Evolutionary conservation across 179 eudicot genomes (phyloP).

Genomic region (Amaranthus tricolor): DNA sequence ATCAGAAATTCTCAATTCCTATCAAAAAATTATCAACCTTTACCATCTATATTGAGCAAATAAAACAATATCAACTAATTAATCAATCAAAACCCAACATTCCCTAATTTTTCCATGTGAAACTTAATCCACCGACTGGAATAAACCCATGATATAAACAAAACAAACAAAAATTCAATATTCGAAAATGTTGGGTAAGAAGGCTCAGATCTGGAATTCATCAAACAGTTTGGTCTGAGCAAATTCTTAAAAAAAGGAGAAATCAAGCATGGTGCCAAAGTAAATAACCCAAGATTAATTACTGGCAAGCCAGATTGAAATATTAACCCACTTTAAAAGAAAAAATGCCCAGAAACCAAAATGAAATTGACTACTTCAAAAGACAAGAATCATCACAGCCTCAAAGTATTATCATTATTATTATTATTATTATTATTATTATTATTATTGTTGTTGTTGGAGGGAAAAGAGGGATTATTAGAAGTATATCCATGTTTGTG

Average conservation of each 20-base stretch:
- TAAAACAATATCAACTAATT: too few relatives aligned
- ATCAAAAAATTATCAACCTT: too few relatives aligned
- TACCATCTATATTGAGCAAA: too few relatives aligned
- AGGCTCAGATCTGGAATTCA: constrained; percentile 19
- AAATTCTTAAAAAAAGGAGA: not conserved
- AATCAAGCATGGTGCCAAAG: constrained; percentile 2
- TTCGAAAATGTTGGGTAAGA: not conserved
- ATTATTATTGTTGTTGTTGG: not conserved
- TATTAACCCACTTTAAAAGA: not conserved
- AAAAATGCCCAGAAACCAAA: constrained; percentile 10
- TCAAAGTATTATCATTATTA: constrained; percentile 3
- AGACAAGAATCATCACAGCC: constrained; percentile 4
- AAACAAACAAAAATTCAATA: not conserved
- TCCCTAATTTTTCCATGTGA: not conserved
- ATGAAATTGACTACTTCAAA: constrained; percentile 1
- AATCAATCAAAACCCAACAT: too few relatives aligned
- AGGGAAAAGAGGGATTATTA: not conserved
- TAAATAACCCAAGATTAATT: not conserved
- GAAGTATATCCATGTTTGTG: not conserved
- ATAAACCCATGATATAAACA: too few relatives aligned
- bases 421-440: not conserved
- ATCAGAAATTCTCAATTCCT: too few relatives aligned
- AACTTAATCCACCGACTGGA: too few relatives aligned
- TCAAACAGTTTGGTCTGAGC: constrained; percentile 8
- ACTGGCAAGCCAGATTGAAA: constrained; percentile 3